Evolutionary conservation across 1,139 yeast genomes (phyloP), one percentile per base, ranked within the genome.

Genomic region (Suhomyces taliae): DNA sequence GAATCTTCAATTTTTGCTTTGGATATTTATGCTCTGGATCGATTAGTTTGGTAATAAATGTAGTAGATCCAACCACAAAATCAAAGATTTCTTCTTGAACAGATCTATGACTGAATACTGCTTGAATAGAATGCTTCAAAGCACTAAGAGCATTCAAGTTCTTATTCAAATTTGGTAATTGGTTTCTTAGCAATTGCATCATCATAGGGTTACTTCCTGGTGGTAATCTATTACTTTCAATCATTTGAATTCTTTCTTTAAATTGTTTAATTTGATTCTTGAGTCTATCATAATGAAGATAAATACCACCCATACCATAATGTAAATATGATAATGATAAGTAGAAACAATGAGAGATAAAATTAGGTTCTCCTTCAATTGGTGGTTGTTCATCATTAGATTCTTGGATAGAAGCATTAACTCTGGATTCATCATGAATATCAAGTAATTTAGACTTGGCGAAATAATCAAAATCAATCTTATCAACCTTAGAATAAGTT

Each of bases 311-410:
- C 37, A 90, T 70, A 39, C 98, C 99, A 65, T 87, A 95, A 56
- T 93, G 91, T 47, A 90, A 69, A 62, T 86, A 90, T 0, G 96
- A 83, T 43, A 87, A 72, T 8, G 95, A 82, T 49, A 93, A 66
- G 61, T 78, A 93, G 66, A 90, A 95, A 58, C 96, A 86, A 56
- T 91, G 93, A 6, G 96, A 84, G 14, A 95, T 87, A 62, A 93
- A 93, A 58, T 93, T 93, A 6, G 89, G 72, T 2, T 65, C 69
- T 2, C 58, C 61, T 11, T 62, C 62, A 2, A 45, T 34, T 33
- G 72, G 65, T 6, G 62, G 49, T 56, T 77, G 81, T 58, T 77
- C 83, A 44, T 80, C 82, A 38, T 76, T 76, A 2, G 90, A 85
- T 56, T 89, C 95, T 50, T 78, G 79, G 36, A 79, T 74, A 35